Evolutionary conservation across 208 protist species (phyloP), one percentile per base, ranked within the genome.

Genomic region (Leishmania lainsoni): DNA sequence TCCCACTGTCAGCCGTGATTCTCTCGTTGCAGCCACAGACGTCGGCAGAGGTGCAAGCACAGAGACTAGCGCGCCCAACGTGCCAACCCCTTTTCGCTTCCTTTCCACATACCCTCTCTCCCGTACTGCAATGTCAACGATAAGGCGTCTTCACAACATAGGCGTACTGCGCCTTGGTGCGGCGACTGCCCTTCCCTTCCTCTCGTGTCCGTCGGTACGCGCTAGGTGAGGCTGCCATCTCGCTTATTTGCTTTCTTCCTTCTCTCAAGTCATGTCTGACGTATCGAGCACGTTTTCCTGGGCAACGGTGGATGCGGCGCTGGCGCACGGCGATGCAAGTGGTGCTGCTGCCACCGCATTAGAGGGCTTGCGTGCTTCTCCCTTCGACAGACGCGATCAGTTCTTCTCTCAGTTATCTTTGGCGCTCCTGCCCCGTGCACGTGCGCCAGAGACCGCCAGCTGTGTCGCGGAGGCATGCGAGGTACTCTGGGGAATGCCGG

Each of bases 401-500:
- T 85, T 85, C 48, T 80, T 85, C 61, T 70, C 77, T 3, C 72
- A 85, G 65, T 48, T 85, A 3, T 81, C n/a, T 42, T n/a, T 59
- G 1, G 22, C 42, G n/a, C 61, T 85, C 32, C 32, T 61, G 22
- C 71, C 45, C 16, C 72, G 5, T 14, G 59, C 54, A 10, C 42
- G 73, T 29, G 76, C 52, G 29, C 1, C 54, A 5, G 71, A 76
- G 9, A 66, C 49, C 12, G 81, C 81, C n/a, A 4, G 9, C 22
- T 78, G 76, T 26, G 81, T 79, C 4, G 81, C 77, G 1, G 77
- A 81, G 72, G 63, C 48, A 17, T 63, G 81, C 48, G 72, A 81
- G 26, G 29, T 22, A 56, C 63, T 81, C 6, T 85, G 78, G 81
- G 35, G 16, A 5, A 85, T 85, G 81, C 54, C 76, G 29, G 81